phyloP scores from a whole-genome alignment of 176 grass and related monocot genomes.

The Luzula sylvatica region DNA sequence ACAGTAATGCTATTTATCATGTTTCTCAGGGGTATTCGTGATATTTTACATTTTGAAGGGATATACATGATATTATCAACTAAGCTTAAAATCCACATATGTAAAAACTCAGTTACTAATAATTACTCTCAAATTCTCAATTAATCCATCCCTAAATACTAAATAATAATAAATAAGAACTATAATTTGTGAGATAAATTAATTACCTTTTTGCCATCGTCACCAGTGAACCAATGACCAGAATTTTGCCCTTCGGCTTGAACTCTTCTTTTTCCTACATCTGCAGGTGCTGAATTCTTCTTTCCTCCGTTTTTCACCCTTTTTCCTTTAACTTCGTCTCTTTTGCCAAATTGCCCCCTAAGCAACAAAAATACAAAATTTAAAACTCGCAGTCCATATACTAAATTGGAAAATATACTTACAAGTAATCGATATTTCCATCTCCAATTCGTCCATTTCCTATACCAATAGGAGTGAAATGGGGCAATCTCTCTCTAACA shows the following conservation, averaged over 20 bases:
- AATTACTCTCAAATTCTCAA: too few relatives aligned
- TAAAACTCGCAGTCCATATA: slow-evolving; percentile 10
- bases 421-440: slow-evolving; percentile 38
- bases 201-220: slow-evolving; percentile 62
- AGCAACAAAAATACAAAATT: slow-evolving; percentile 3
- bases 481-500: slow-evolving; percentile 37
- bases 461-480: slow-evolving; percentile 44
- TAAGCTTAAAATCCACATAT: too few relatives aligned
- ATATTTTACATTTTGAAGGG: too few relatives aligned
- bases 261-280: too few relatives aligned
- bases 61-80: too few relatives aligned
- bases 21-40: too few relatives aligned
- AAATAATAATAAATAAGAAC: slow-evolving; percentile 2
- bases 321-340: slow-evolving; percentile 10
- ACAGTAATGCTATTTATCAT: too few relatives aligned
- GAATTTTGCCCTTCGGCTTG: slow-evolving; percentile 31
- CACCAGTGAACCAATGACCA: slow-evolving; percentile 73
- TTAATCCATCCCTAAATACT: neutral
- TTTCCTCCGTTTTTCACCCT: slow-evolving; percentile 13
- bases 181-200: neutral
- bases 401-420: slow-evolving; percentile 1
- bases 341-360: slow-evolving; percentile 29
- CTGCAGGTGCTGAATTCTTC: too few relatives aligned
- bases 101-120: too few relatives aligned
- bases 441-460: slow-evolving; percentile 22